Percentiles rank a stretch among this genome's conserved stretches.
phyloP scores from a whole-genome alignment of 495 filamentous ascomycete species.

The Clohesyomyces aquaticus region DNA sequence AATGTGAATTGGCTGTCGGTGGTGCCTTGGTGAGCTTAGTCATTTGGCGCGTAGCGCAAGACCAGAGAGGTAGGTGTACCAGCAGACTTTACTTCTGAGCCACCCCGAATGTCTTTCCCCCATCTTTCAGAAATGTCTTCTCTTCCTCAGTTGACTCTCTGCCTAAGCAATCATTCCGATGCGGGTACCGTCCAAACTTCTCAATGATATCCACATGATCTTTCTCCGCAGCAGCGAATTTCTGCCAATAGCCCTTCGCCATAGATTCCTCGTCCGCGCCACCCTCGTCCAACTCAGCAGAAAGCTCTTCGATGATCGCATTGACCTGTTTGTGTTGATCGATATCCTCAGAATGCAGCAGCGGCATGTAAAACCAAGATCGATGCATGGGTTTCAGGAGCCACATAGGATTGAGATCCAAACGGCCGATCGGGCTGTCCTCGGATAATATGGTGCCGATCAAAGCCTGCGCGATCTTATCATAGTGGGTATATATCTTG shows the following conservation, averaged over 20 bases:
- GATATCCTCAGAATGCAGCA: slow-evolving; percentile 52
- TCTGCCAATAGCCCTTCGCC: slow-evolving; percentile 12
- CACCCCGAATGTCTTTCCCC: slow-evolving; percentile 49
- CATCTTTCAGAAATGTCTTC: slow-evolving; percentile 40
- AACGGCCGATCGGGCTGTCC: slow-evolving; percentile 17
- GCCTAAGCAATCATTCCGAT: slow-evolving; percentile 47
- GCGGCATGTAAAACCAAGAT: slow-evolving; percentile 52
- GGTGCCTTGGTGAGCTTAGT: no score
- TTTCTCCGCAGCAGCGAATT: slow-evolving; percentile 21
- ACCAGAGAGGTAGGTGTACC: no score
- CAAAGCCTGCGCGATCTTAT: slow-evolving; percentile 47
- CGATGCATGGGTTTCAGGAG: slow-evolving; percentile 31
- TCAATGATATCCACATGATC: slow-evolving; percentile 45
- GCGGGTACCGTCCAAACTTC: slow-evolving; percentile 50
- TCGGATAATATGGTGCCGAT: slow-evolving; percentile 7
- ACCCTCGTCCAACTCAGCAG: slow-evolving; percentile 27
- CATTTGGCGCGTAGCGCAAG: no score
- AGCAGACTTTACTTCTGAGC: slow-evolving; percentile 18
- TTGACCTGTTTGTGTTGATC: slow-evolving; percentile 41
- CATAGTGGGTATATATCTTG: slow-evolving; percentile 53
- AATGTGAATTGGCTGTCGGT: no score
- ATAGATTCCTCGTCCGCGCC: slow-evolving; percentile 32
- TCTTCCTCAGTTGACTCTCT: slow-evolving; percentile 47
- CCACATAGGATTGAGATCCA: slow-evolving; percentile 33
- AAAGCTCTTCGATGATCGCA: slow-evolving; percentile 34